Conservation (phyloP, 176 grass and related monocot genomes). For the Avena atlantica region DNA sequence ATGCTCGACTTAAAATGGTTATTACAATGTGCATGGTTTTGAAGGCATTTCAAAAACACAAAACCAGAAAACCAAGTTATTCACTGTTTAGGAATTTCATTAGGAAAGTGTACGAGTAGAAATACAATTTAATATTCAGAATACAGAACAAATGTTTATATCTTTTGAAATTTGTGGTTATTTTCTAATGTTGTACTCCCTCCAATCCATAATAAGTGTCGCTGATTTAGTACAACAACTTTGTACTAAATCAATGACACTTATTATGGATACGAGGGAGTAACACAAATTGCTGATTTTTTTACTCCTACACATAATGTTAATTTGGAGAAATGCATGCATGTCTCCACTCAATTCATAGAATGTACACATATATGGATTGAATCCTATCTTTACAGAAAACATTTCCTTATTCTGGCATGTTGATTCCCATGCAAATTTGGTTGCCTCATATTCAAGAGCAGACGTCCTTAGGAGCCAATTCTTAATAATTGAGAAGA, state of each 20-base stretch:
- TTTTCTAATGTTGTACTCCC: not conserved
- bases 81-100: not conserved
- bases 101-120: not conserved
- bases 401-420: not conserved
- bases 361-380: too few species aligned
- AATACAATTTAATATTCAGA: not conserved
- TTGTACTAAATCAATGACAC: too few species aligned
- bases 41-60: too few species aligned
- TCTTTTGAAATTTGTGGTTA: not conserved
- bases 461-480: not conserved
- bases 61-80: too few species aligned
- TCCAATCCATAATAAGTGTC: too few species aligned
- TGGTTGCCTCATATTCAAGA: not conserved
- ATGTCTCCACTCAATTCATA: not conserved
- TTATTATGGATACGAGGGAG: too few species aligned
- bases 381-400: too few species aligned
- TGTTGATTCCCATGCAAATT: not conserved
- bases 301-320: not conserved
- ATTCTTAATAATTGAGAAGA: not conserved
- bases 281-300: not conserved
- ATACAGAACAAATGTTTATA: not conserved
- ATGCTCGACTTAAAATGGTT: not conserved
- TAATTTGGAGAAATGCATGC: not conserved
- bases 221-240: too few species aligned
- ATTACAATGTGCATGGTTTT: too few species aligned